Evolutionary conservation across 192 early-diverging fungal genomes (phyloP).

Genomic region (Phlyctochytrium arcticum): DNA sequence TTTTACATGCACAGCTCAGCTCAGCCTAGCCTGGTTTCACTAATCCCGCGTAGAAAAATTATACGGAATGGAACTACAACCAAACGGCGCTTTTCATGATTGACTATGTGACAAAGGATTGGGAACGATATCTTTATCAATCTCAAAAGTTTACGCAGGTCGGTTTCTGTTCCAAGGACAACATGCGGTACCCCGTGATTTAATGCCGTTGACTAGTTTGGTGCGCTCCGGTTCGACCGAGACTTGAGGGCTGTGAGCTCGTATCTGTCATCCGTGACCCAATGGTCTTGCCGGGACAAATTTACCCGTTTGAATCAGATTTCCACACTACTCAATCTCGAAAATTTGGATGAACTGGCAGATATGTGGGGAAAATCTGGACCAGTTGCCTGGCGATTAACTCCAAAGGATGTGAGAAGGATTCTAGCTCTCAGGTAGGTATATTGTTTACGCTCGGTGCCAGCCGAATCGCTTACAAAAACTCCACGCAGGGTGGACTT

Average conservation of each 20-base stretch:
- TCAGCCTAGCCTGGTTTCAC: background rate
- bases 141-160: slow-evolving; percentile 83
- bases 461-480: too few relatives aligned
- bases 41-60: slow-evolving; percentile 37
- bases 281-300: slow-evolving; percentile 63
- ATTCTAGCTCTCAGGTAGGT: slow-evolving; percentile 59
- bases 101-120: slow-evolving; percentile 72
- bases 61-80: slow-evolving; percentile 68
- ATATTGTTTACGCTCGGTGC: too few relatives aligned
- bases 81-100: slow-evolving; percentile 60
- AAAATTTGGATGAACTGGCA: slow-evolving; percentile 65
- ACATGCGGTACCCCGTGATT: background rate
- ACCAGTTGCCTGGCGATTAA: slow-evolving; percentile 68
- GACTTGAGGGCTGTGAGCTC: slow-evolving; percentile 71
- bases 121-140: slow-evolving; percentile 80
- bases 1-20: background rate
- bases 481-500: background rate
- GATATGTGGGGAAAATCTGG: slow-evolving; percentile 63
- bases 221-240: slow-evolving; percentile 89
- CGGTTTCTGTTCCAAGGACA: too few relatives aligned
- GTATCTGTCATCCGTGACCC: slow-evolving; percentile 37
- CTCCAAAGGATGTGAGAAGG: slow-evolving; percentile 61
- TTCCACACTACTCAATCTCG: slow-evolving; percentile 76
- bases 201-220: slow-evolving; percentile 48
- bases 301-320: slow-evolving; percentile 83